Evolutionary conservation across 148 eudicot genomes (phyloP), one percentile per base, ranked within the genome.

Genomic region (Cornus controversa): DNA sequence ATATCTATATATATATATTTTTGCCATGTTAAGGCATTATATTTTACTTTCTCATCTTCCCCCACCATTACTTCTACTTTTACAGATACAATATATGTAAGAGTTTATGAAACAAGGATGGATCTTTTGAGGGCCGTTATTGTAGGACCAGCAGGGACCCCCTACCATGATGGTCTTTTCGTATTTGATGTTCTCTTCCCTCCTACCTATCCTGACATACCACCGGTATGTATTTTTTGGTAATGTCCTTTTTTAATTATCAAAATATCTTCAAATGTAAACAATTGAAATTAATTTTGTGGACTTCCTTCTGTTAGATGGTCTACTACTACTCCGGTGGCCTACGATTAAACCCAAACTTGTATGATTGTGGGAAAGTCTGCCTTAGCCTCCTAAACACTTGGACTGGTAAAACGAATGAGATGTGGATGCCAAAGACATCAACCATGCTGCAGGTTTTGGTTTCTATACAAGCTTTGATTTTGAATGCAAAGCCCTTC

Each of bases 361-460:
- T 95, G 84, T 93, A 95, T 73, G 82, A 90, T 73, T 90, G 93
- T 66, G 98, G 98, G 42, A 93, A 89, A 83, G 98, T 95, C 60
- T 93, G 98, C 87, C 89, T 95, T 24, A 95, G 98, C 86, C 92
- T 95, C 69, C 82, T 93, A 37, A 90, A 89, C 81, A 95, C 98
- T 25, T 94, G 98, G 98, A 82, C 67, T 77, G 98, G 98, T 75
- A 73, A 80, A 18, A 71, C 78, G 36, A 78, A 76, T 63, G 94
- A 93, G 84, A 87, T 85, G 90, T 95, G 98, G 98, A 78, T 83
- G 73, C 96, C 97, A 9, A 74, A 80, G 14, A 78, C 73, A 67
- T 95, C 98, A n/a, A 95, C 97, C 1, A 90, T 93, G 90, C 90
- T 93, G 69, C 98, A 95, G 82, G 94, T 95, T 60, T 86, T 95